Percentiles rank a stretch among this genome's conserved stretches.
Conservation (phyloP, 768 basidiomycete species). For the Hygrophorus pudorinus region DNA sequence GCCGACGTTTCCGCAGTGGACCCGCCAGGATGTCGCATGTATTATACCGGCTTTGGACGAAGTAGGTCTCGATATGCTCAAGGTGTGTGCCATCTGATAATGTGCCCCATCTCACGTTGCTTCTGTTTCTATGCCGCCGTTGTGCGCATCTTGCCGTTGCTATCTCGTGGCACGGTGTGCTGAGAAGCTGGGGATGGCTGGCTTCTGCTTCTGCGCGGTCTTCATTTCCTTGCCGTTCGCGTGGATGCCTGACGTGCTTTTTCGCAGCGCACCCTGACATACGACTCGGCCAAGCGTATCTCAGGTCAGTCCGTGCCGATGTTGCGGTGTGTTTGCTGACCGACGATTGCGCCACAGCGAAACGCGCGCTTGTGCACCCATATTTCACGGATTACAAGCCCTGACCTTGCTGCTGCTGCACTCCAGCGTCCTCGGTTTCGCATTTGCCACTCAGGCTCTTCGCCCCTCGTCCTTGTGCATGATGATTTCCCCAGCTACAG, state of each 20-base stretch:
- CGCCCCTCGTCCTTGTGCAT: too few relatives aligned
- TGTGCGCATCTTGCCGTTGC: not conserved
- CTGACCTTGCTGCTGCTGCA: slow-evolving; percentile 5
- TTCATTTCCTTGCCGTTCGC: not conserved
- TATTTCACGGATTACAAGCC: slow-evolving; percentile 36
- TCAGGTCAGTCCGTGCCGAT: slow-evolving; percentile 51
- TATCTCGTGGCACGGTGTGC: too few relatives aligned
- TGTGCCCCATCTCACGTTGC: slow-evolving; percentile 1
- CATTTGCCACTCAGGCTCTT: too few relatives aligned
- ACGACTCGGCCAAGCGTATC: slow-evolving; percentile 87
- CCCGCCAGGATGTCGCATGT: slow-evolving; percentile 55
- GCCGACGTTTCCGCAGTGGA: slow-evolving; percentile 94
- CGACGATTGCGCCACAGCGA: slow-evolving; percentile 43
- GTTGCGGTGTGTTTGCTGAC: not conserved
- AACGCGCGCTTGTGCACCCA: slow-evolving; percentile 41
- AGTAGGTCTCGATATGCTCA: slow-evolving; percentile 70
- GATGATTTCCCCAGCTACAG: too few relatives aligned
- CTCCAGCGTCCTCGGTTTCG: not conserved
- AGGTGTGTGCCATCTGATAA: slow-evolving; percentile 29
- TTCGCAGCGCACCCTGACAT: slow-evolving; percentile 56
- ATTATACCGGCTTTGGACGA: slow-evolving; percentile 66
- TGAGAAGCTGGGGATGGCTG: too few relatives aligned
- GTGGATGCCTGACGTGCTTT: slow-evolving; percentile 2
- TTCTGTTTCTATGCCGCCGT: not conserved
- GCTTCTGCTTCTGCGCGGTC: not conserved